Base-by-base conservation (phyloP, 768 basidiomycete species). In the Mycena leptocephala region DNA sequence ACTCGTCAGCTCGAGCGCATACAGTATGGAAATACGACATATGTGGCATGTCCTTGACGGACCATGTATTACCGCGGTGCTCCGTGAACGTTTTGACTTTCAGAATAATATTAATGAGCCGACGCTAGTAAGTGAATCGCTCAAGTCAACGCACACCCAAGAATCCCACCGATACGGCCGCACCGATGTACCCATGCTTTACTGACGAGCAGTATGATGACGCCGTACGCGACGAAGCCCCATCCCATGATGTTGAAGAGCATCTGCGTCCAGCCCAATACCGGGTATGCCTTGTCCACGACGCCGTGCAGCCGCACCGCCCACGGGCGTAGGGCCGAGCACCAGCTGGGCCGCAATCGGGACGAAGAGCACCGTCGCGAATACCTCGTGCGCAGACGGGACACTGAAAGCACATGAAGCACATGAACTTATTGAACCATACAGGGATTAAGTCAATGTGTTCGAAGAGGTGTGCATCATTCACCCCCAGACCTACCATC, bases 51-150 rank as follows among this genome's bases (percentile, higher is more conserved):
- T 98, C 97, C 83, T 98, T 97, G 67, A 94, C 94, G 3, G 93
- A 94, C 97, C 97, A 98, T 0, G 80, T 83, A 24, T 89, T 89
- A 11, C 95, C 95, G 62, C 92, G 94, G 82, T 98, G 97, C 81
- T 97, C 95, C 0, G 97, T 97, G 82, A 98, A 97, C 0, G 97
- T 97, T 79, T 98, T 98, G 71, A 98, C 94, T 92, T n/a, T n/a
- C n/a, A 39, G 83, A 78, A 79, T 39, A 2, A 6, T 26, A 39
- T n/a, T n/a, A n/a, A n/a, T n/a, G n/a, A 72, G 75, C 39, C n/a
- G 7, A 59, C 30, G 32, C 41, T 30, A 62, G 18, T 16, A 14
- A 58, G 55, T 32, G 30, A 46, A 65, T 41, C 16, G 26, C 35
- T 14, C 5, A 30, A 18, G 22, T 18, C 13, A 30, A 81, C 92